These are phyloP conservation scores for Metschnikowia henanensis DNA, from an alignment of 805 yeast species.

Conservation along the genomic window DNA sequence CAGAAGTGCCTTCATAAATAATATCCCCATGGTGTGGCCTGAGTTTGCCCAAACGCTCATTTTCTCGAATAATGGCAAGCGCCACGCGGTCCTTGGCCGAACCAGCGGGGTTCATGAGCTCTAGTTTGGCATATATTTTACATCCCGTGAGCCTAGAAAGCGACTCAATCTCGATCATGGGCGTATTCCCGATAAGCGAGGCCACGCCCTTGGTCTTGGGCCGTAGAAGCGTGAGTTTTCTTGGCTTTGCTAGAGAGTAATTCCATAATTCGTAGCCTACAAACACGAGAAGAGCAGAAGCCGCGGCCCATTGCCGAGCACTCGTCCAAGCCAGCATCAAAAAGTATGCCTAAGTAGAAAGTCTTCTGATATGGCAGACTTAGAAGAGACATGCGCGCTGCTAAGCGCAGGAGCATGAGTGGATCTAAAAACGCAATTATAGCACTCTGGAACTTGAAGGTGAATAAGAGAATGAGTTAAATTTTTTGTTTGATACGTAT, in stretches of 20 bases:
- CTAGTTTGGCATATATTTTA: constrained; percentile 83
- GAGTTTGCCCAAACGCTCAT: constrained; percentile 59
- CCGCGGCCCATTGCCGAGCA: constrained; percentile 18
- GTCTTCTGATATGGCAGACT: too few relatives aligned
- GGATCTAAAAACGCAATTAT: too few relatives aligned
- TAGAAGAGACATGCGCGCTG: neutral
- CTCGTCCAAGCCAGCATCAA: constrained; percentile 5
- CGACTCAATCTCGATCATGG: constrained; percentile 71
- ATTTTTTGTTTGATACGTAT: too few relatives aligned
- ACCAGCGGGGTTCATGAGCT: constrained; percentile 88
- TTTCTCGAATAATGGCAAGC: constrained; percentile 70
- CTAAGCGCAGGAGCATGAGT: neutral
- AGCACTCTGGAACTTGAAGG: too few relatives aligned
- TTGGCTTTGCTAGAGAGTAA: neutral
- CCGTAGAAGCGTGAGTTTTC: constrained; percentile 16
- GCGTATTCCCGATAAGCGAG: constrained; percentile 89
- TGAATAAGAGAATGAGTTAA: too few relatives aligned
- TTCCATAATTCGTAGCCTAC: constrained; percentile 14
- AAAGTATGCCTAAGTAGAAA: neutral
- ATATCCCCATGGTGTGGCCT: constrained; percentile 63
- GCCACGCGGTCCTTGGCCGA: constrained; percentile 97
- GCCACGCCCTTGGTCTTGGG: constrained; percentile 54
- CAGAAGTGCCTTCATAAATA: constrained; percentile 94
- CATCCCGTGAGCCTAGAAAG: constrained; percentile 74
- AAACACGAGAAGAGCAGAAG: constrained; percentile 17